phyloP scores from a whole-genome alignment of 208 protist genomes.

The Acanthamoeba castellanii region DNA sequence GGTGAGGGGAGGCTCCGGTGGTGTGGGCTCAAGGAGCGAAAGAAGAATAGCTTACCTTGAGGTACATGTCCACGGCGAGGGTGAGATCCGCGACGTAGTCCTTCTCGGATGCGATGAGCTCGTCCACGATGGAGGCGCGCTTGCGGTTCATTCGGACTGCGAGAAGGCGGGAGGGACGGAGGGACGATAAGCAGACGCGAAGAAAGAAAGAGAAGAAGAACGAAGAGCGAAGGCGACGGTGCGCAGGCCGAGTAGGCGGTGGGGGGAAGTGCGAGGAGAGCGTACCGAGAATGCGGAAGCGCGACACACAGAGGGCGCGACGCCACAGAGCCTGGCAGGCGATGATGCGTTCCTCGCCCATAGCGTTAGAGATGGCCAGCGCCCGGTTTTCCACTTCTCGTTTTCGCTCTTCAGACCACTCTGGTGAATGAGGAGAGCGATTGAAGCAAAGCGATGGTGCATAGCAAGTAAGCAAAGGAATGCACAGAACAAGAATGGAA shows the following conservation, averaged over 20 bases:
- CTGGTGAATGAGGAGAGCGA: neutral
- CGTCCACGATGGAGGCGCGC: neutral
- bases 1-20: neutral
- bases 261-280: neutral
- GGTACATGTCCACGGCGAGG: conserved; percentile 63
- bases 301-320: conserved; percentile 33
- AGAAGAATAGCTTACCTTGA: neutral
- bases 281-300: conserved; percentile 47
- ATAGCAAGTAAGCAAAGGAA: no score
- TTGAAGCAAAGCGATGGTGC: neutral
- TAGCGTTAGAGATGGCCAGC: neutral
- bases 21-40: no score
- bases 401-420: conserved; percentile 13
- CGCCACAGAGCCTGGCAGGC: conserved; percentile 51
- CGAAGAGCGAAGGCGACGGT: neutral
- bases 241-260: neutral
- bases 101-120: conserved; percentile 22
- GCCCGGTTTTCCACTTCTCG: neutral
- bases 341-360: conserved; percentile 56
- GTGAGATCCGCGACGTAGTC: conserved; percentile 48
- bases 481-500: neutral
- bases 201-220: neutral
- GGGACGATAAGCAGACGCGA: neutral
- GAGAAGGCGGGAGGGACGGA: neutral
- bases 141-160: conserved; percentile 41